Evolutionary conservation across 2,329 filamentous ascomycete genomes (phyloP).

Genomic region (Neonectria sp.): DNA sequence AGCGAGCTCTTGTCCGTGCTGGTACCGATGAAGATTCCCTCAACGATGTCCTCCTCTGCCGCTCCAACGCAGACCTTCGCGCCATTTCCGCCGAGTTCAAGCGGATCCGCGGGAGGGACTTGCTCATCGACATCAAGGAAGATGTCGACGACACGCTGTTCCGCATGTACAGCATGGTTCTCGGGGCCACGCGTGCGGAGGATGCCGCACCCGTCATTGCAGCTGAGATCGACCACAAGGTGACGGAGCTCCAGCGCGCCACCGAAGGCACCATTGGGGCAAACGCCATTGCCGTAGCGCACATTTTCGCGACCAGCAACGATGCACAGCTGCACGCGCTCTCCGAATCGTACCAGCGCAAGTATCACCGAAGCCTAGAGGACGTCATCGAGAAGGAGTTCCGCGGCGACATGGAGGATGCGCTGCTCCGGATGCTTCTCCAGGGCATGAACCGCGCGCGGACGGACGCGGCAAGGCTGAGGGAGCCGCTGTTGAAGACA

Average conservation of each 20-base stretch:
- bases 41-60: constrained; percentile 53
- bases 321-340: constrained; percentile 51
- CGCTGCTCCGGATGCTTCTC: constrained; percentile 49
- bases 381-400: constrained; percentile 55
- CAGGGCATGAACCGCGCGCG: constrained; percentile 42
- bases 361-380: constrained; percentile 52
- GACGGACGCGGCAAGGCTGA: constrained; percentile 46
- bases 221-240: constrained; percentile 52
- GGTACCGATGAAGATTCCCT: constrained; percentile 54
- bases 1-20: constrained; percentile 49
- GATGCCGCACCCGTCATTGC: constrained; percentile 44
- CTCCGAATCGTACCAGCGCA: constrained; percentile 48
- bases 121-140: constrained; percentile 50
- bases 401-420: constrained; percentile 53
- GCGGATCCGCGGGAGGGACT: constrained; percentile 46
- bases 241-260: constrained; percentile 51
- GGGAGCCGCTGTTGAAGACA: constrained; percentile 45
- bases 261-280: constrained; percentile 51
- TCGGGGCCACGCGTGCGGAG: constrained; percentile 48
- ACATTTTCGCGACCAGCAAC: constrained; percentile 53
- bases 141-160: constrained; percentile 51
- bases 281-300: constrained; percentile 50
- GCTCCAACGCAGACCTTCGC: constrained; percentile 54
- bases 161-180: constrained; percentile 54
- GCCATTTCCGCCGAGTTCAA: constrained; percentile 52